These are phyloP conservation scores for Neurospora sp. DNA, from an alignment of 2,329 filamentous ascomycete species.

Conservation along the genomic window DNA sequence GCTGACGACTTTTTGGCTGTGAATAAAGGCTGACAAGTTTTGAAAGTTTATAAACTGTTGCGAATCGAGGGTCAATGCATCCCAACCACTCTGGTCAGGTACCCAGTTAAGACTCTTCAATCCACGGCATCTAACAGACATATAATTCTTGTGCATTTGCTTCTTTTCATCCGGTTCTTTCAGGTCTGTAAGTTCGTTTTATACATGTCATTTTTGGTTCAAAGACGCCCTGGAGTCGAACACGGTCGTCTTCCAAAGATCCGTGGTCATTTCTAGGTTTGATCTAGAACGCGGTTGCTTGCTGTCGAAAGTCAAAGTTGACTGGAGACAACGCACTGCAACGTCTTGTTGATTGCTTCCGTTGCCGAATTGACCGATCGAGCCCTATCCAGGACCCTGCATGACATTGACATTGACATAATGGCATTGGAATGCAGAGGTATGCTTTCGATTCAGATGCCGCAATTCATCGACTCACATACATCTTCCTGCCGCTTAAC, in stretches of 20 bases:
- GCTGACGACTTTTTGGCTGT: background rate
- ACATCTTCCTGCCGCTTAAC: background rate
- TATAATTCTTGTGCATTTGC: background rate
- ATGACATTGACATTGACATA: background rate
- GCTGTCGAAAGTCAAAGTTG: background rate
- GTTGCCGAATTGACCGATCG: background rate
- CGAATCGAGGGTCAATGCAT: background rate
- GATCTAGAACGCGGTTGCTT: background rate
- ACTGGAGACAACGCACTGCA: background rate
- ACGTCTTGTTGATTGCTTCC: background rate
- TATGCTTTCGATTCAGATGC: background rate
- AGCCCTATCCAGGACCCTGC: background rate
- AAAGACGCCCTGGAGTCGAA: background rate
- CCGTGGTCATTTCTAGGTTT: background rate
- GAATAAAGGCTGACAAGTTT: background rate
- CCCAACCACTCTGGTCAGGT: background rate
- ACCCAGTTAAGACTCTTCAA: background rate
- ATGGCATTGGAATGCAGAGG: background rate
- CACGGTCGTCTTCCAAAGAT: background rate
- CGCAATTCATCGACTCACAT: background rate
- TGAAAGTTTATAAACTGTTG: background rate
- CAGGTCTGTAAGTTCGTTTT: background rate
- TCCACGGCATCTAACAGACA: background rate
- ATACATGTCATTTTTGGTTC: background rate
- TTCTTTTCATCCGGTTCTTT: background rate